A percentile compares a stretch with the other conserved stretches of the same genome.
Conservation (phyloP, 2,329 filamentous ascomycete species). For the Fusarium tuaranense region DNA sequence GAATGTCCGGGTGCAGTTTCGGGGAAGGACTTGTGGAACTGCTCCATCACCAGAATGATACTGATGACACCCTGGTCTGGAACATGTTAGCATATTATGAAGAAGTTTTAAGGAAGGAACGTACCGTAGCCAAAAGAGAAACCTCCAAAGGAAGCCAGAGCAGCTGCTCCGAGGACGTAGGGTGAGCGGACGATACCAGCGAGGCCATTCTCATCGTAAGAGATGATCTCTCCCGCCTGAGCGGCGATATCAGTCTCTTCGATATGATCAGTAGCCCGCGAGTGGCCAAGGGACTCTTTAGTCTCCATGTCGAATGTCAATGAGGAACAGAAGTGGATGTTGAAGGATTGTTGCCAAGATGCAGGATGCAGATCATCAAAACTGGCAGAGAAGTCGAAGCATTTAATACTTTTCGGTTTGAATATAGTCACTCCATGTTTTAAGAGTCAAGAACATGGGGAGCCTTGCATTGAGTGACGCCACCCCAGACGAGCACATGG, state of each 20-base stretch:
- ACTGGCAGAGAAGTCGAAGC: not conserved
- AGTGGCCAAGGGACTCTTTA: constrained; percentile 21
- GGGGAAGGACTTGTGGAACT: constrained; percentile 55
- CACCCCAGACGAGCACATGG: not conserved
- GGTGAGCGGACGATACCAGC: constrained; percentile 55
- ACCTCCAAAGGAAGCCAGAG: constrained; percentile 53
- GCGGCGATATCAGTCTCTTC: constrained; percentile 14
- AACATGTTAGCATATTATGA: not conserved
- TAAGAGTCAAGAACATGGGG: not conserved
- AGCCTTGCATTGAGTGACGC: not conserved
- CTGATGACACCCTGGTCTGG: constrained; percentile 52
- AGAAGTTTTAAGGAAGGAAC: not conserved
- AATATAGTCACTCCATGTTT: not conserved
- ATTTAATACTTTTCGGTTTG: not conserved
- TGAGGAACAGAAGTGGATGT: not conserved
- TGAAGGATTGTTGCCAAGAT: not conserved
- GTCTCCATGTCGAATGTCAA: constrained; percentile 9
- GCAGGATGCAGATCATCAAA: not conserved
- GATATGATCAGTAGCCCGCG: constrained; percentile 16
- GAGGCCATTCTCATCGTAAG: constrained; percentile 26
- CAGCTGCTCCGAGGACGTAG: constrained; percentile 56
- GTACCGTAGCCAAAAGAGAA: constrained; percentile 33
- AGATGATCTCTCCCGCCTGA: constrained; percentile 13
- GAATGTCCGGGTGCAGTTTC: constrained; percentile 37
- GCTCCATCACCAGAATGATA: constrained; percentile 58